These are phyloP conservation scores for Cucumis sativus DNA, from an alignment of 306 rosid genomes.

Conservation along the genomic window DNA sequence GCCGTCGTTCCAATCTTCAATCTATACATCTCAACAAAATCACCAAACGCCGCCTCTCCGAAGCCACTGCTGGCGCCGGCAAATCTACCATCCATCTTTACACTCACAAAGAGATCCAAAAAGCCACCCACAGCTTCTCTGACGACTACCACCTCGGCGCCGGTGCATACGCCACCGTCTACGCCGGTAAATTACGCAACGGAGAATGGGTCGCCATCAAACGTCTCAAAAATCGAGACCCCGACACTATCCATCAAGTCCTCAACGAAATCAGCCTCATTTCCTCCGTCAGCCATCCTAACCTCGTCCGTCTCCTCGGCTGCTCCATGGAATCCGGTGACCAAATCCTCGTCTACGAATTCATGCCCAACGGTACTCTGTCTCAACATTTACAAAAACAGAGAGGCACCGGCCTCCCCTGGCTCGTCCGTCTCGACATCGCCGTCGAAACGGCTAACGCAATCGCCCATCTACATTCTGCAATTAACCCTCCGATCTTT, in stretches of 20 bases:
- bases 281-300: constrained; percentile 68
- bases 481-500: constrained; percentile 62
- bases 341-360: constrained; percentile 77
- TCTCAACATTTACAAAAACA: constrained; percentile 69
- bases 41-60: constrained; percentile 60
- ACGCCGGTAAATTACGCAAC: constrained; percentile 55
- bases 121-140: constrained; percentile 74
- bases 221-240: constrained; percentile 53
- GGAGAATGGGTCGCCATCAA: constrained; percentile 81
- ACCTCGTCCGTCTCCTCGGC: constrained; percentile 70
- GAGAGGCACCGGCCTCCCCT: constrained; percentile 70
- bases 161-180: constrained; percentile 89
- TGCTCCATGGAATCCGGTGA: constrained; percentile 72
- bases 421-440: constrained; percentile 58
- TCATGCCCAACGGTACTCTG: constrained; percentile 87
- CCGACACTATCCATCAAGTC: constrained; percentile 64
- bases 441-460: constrained; percentile 89
- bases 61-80: constrained; percentile 41
- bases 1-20: constrained; percentile 40
- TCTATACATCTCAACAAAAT: constrained; percentile 46
- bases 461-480: constrained; percentile 71
- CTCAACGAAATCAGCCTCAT: constrained; percentile 79
- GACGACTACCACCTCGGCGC: constrained; percentile 65
- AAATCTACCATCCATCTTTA: constrained; percentile 55
- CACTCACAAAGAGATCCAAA: constrained; percentile 66